Base-by-base conservation (phyloP, 2,329 filamentous ascomycete species). In the Fusarium oligoseptatum region DNA sequence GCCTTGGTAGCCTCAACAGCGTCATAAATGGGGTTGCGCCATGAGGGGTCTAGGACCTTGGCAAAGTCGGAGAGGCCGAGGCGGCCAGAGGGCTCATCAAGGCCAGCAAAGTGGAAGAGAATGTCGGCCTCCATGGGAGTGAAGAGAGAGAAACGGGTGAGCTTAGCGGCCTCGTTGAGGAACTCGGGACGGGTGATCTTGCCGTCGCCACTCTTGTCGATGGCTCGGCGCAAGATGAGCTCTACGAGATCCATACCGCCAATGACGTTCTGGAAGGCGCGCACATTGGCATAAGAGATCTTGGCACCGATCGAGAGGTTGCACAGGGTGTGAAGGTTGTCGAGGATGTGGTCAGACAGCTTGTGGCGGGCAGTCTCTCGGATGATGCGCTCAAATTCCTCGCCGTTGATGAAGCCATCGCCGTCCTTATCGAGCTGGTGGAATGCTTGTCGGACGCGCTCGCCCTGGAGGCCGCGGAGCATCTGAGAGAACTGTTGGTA, bases 61-160 rank as follows among this genome's bases (percentile, higher is more conserved):
- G 94, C 92, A 81, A 99, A 99, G 84, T 98, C 95, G 70, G 86
- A 85, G 52, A 98, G 87, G 36, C 93, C 91, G 2, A 99, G 90
- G 60, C 95, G 90, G 22, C 95, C 97, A 1, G 95, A 96, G 4
- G 95, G 93, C 78, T 97, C 93, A 81, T 98, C 95, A 64, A 98
- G 88, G 72, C 95, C 94, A 70, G 97, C 97, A 83, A 99, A 99
- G 86, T 98, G 97, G 88, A 99, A 99, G 45, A 99, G 90, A 73
- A 99, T 98, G 81, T 99, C 97, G 45, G 96, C 95, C 84, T 99
- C 97, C 95, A 98, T 98, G 14, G 97, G 97, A 0, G 97, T 98
- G 85, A 98, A 98, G 39, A 97, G 90, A 14, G 95, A 97, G 87
- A 98, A 99, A 73, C 97, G 92, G 27, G 96, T 97, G 80, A 97